Percentiles rank a stretch among this genome's conserved stretches.
Evolutionary conservation across 805 yeast genomes (phyloP).

Genomic region (Myxozyma melibiosi): DNA sequence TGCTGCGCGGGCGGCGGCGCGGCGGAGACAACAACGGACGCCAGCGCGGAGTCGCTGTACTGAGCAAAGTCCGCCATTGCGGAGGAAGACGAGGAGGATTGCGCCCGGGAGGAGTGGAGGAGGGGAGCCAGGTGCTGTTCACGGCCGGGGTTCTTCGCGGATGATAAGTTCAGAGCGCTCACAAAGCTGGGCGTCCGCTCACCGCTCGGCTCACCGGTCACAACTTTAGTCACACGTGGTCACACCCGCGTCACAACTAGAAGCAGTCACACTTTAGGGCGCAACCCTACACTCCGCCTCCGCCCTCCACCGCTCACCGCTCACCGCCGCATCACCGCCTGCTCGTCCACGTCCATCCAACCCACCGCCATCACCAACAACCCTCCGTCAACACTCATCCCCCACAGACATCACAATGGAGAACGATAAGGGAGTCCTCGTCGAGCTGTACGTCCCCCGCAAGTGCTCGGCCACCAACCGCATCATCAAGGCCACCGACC

Average conservation of each 20-base stretch:
- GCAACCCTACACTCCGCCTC: not conserved
- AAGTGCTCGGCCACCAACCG: slow-evolving; percentile 99
- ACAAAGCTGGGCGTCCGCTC: too few relatives aligned
- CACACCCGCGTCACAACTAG: not conserved
- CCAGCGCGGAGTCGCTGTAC: slow-evolving; percentile 24
- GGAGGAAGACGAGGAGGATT: not conserved
- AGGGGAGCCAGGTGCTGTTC: too few relatives aligned
- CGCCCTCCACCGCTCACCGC: not conserved
- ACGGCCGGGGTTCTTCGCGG: too few relatives aligned
- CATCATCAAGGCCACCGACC: slow-evolving; percentile 99
- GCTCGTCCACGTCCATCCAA: not conserved
- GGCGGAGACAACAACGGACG: slow-evolving; percentile 20
- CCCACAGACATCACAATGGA: slow-evolving; percentile 67
- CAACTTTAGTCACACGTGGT: too few relatives aligned
- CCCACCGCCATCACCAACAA: not conserved
- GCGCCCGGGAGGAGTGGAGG: too few relatives aligned
- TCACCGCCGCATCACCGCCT: not conserved
- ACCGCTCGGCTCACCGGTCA: too few relatives aligned
- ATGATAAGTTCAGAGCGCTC: too few relatives aligned
- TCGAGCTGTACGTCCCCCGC: slow-evolving; percentile 99
- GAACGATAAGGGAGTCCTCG: slow-evolving; percentile 99
- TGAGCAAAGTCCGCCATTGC: slow-evolving; percentile 26
- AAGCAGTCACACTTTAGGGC: slow-evolving; percentile 8
- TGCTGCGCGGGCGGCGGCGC: slow-evolving; percentile 7
- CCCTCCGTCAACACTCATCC: not conserved